Evolutionary conservation across 371 early-diverging fungal species (phyloP), one percentile per base, ranked within the genome.

Genomic region (Umbelopsis sp.): DNA sequence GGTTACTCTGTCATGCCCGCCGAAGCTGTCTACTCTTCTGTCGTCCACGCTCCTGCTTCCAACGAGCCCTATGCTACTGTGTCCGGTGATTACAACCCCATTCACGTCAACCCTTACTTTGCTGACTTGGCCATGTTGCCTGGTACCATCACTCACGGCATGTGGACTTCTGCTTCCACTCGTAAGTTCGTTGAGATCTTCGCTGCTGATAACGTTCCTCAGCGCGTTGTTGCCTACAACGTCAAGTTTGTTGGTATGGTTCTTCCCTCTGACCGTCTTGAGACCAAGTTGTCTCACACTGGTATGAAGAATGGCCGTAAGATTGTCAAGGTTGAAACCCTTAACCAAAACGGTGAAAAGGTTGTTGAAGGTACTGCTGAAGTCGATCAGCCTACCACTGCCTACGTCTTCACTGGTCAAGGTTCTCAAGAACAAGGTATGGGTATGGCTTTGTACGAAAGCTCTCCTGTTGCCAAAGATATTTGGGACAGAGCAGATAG

Each of bases 271-370:
- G 96, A 95, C 70, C 87, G 87, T 63, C 86, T 97, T 29, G 90
- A 91, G 71, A 94, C 95, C 74, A 94, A 95, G 84, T 86, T 97
- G 70, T 90, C 80, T 72, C 98, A 97, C 79, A 92, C 93, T 70
- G 98, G 97, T 77, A 97, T 97, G 98, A 91, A 92, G 83, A 94
- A 97, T 77, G 98, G 98, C 52, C 91, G 92, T 80, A 96, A 96
- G 91, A 89, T 96, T 77, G 94, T 97, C 84, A 91, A 93, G 82
- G 90, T 96, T 51, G 93, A 93, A 71, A 97, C 97, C 41, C 74
- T 91, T 80, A 96, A 96, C 81, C 92, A 94, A 79, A 89, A 91
- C 69, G 93, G 93, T 67, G 87, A 81, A 64, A 92, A 92, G 84
- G 94, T 97, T 35, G 86, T 97, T 38, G 92, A 88, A 72, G 98